Base-by-base conservation (phyloP, 805 yeast species). In the Schwanniomyces yamadae region DNA sequence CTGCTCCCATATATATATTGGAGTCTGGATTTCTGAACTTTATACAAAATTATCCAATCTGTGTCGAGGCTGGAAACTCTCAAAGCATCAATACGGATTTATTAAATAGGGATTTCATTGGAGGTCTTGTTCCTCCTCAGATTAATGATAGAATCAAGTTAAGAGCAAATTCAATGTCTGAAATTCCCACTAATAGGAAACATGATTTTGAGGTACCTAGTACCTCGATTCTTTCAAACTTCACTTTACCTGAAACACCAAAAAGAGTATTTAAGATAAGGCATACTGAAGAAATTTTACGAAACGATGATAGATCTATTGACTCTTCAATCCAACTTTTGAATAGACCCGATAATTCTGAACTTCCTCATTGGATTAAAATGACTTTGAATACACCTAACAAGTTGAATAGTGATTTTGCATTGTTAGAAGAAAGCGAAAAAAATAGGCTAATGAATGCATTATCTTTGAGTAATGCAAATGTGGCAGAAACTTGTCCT, bases 351-450 rank as follows among this genome's bases (percentile, higher is more conserved):
- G 65, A 74, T 3, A 49, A 63, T 22, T 40, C 50, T 2, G 54
- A 69, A 6, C 65, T 78, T 1, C 72, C 76, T 18, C 68, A 16
- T 0, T 62, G 66, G 68, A 36, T 61, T 8, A 40, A 33, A 4
- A 8, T 23, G 2, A 33, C 52, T 2, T 31, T 51, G 35, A 31
- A 42, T 16, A 18, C 32, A 23, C 31, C 48, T 2, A 41, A 33
- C n/a, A 49, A 44, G 15, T 49, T 62, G 17, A 49, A 47, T 21
- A 46, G 48, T 2, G 56, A 79, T 44, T 90, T 88, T 56, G 74
- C 76, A 45, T 61, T 61, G 31, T 63, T 90, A 29, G 96, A 91
- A 60, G 60, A 74, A 30, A 69, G 75, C 19, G 97, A 90, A 54
- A 78, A 78, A 44, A 70, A 69, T 12, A 66, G 97, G 27, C 66